Percentiles rank a stretch among this genome's conserved stretches.
Conservation (phyloP, 441 rosid species). For the Raphanus hybrid region DNA sequence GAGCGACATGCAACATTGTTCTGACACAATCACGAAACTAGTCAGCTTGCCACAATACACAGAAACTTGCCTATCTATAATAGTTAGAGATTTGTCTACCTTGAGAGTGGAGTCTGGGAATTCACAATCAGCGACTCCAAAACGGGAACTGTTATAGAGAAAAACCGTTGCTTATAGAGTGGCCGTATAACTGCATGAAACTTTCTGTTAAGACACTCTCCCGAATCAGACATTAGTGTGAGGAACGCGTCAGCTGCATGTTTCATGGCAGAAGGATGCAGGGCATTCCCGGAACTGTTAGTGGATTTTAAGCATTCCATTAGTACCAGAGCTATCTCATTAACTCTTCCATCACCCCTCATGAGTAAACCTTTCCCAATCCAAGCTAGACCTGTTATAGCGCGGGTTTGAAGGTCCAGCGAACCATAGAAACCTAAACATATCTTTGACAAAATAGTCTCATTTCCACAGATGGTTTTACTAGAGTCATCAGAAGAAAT, state of each 20-base stretch:
- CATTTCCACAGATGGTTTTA: slow-evolving; percentile 38
- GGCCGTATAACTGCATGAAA: slow-evolving; percentile 81
- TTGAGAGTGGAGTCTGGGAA: slow-evolving; percentile 53
- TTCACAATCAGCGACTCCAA: slow-evolving; percentile 64
- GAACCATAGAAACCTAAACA: slow-evolving; percentile 46
- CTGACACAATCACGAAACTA: slow-evolving; percentile 51
- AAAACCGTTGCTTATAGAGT: slow-evolving; percentile 91
- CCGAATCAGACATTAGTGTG: slow-evolving; percentile 80
- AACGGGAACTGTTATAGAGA: slow-evolving; percentile 69
- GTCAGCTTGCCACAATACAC: slow-evolving; percentile 21
- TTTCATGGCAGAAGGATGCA: slow-evolving; percentile 55
- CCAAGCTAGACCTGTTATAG: slow-evolving; percentile 85
- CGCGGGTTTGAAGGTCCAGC: slow-evolving; percentile 56
- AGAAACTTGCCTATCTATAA: slow-evolving; percentile 20
- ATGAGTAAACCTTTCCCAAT: slow-evolving; percentile 91
- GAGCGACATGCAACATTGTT: slow-evolving; percentile 62
- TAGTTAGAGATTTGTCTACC: slow-evolving; percentile 39
- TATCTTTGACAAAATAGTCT: slow-evolving; percentile 44
- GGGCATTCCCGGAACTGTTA: slow-evolving; percentile 38
- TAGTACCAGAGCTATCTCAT: slow-evolving; percentile 61
- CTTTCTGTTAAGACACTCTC: slow-evolving; percentile 66
- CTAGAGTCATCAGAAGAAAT: slow-evolving; percentile 42
- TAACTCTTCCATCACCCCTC: slow-evolving; percentile 84
- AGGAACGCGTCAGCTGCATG: slow-evolving; percentile 85
- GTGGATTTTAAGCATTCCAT: slow-evolving; percentile 62